These are phyloP conservation scores for Boletus edulis DNA, from an alignment of 768 basidiomycete genomes.

Conservation along the genomic window DNA sequence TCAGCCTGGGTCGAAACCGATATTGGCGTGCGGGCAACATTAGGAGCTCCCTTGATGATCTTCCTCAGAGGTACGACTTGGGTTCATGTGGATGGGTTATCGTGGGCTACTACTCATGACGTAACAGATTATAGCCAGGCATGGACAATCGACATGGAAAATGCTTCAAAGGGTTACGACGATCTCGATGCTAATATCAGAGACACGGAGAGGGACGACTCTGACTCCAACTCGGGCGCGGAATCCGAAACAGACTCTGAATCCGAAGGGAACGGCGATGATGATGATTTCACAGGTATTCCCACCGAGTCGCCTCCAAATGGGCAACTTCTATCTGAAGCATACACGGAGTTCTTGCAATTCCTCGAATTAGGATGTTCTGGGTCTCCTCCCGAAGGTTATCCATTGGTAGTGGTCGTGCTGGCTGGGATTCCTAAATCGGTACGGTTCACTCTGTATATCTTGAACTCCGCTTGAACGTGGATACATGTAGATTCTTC, in stretches of 20 bases:
- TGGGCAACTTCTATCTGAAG: slow-evolving; percentile 30
- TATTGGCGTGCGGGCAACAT: slow-evolving; percentile 55
- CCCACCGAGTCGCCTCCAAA: not conserved
- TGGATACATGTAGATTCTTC: slow-evolving; percentile 19
- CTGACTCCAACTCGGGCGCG: slow-evolving; percentile 31
- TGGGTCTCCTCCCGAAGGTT: slow-evolving; percentile 75
- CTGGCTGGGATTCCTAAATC: slow-evolving; percentile 75
- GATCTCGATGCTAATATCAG: slow-evolving; percentile 29
- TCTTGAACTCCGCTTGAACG: not conserved
- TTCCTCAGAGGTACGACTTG: slow-evolving; percentile 62
- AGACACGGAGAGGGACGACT: slow-evolving; percentile 30
- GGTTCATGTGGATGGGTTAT: not conserved
- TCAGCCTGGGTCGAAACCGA: slow-evolving; percentile 75
- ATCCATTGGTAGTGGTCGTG: slow-evolving; percentile 77
- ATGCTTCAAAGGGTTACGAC: slow-evolving; percentile 9
- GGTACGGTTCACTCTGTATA: slow-evolving; percentile 38
- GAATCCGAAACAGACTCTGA: slow-evolving; percentile 18
- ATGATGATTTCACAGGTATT: slow-evolving; percentile 34
- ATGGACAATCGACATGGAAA: slow-evolving; percentile 46
- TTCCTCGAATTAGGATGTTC: slow-evolving; percentile 80
- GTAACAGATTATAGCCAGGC: slow-evolving; percentile 58
- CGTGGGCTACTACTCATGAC: not conserved
- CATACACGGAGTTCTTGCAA: slow-evolving; percentile 71
- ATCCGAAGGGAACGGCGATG: slow-evolving; percentile 30
- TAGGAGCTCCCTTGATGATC: slow-evolving; percentile 70